Evolutionary conservation across 768 basidiomycete species (phyloP), one percentile per base, ranked within the genome.

Genomic region (Pulveroboletus sp.): DNA sequence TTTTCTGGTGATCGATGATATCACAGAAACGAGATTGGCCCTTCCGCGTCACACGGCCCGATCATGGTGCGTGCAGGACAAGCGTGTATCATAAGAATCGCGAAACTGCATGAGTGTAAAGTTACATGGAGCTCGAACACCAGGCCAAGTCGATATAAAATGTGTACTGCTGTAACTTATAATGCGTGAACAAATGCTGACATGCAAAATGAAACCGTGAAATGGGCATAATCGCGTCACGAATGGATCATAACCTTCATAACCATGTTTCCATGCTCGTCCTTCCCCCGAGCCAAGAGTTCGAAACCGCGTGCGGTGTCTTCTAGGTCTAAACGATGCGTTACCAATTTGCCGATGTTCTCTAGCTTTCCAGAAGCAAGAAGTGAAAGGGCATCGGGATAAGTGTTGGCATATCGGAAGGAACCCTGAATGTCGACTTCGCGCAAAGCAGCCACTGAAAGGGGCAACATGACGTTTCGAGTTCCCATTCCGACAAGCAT

Each of bases 401-500:
- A 98, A 10, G 91, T 94, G 72, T 92, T 84, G 51, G 86, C 85
- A 61, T 94, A 94, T 27, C 90, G 81, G 79, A 97, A 97, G 32
- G 87, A 89, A 56, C 94, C 94, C 52, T 84, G 81, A 60, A 97
- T 82, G 68, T 97, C 93, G 51, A 97, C 90, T 69, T 97, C 94
- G 43, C 94, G 84, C 48, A 85, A 68, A 14, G 90, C 86, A 34
- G 93, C 89, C 24, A 79, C 76, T 36, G 87, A 85, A 48, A 94
- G 77, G n/a, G 95, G 95, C 45, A 97, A 75, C 54, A 78, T 75
- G 48, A 86, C 80, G 59, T 85, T 87, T 50, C 85, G 80, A 14
- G 91, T 82, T 57, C 95, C 95, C 95, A 98, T 98, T 19, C 95
- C 95, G 55, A 98, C 82, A 60, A 93, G 87, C 77, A 92, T 85